Conservation (phyloP, 768 basidiomycete genomes). For the Butyriboletus loyo region DNA sequence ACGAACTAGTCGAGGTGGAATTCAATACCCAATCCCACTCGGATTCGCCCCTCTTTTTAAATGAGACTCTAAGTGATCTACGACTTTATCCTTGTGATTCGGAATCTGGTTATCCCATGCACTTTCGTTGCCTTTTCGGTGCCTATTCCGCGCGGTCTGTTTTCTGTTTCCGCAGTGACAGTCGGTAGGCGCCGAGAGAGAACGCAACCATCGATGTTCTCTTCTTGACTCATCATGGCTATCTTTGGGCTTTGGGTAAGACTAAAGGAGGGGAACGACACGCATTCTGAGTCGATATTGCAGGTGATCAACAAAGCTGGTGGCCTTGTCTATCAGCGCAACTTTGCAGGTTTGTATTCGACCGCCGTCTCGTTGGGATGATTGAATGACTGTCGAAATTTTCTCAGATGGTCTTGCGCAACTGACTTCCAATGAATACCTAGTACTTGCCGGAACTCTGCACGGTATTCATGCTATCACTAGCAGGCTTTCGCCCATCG, state of each 20-base stretch:
- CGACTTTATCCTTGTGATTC: too few relatives aligned
- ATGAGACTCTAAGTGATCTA: too few relatives aligned
- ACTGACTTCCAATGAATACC: constrained; percentile 89
- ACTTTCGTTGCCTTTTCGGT: too few relatives aligned
- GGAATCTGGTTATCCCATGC: too few relatives aligned
- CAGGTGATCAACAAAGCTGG: constrained; percentile 98
- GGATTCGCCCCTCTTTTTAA: too few relatives aligned
- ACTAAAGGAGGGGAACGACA: constrained; percentile 1
- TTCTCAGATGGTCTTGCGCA: constrained; percentile 82
- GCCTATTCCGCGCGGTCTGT: too few relatives aligned
- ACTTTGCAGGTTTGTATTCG: constrained; percentile 70
- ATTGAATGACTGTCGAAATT: not conserved
- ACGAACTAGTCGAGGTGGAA: too few relatives aligned
- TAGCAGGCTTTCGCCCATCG: constrained; percentile 80
- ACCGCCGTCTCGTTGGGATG: not conserved
- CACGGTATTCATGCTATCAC: constrained; percentile 99
- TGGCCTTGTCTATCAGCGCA: constrained; percentile 90
- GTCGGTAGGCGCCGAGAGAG: not conserved
- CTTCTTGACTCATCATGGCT: constrained; percentile 48
- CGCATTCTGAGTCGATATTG: constrained; percentile 8
- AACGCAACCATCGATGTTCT: not conserved
- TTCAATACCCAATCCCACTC: too few relatives aligned
- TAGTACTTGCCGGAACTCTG: constrained; percentile 93
- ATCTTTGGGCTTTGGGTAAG: constrained; percentile 81
- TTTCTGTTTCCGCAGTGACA: too few relatives aligned